Conservation (phyloP, 768 basidiomycete genomes). For the Boletus edulis region DNA sequence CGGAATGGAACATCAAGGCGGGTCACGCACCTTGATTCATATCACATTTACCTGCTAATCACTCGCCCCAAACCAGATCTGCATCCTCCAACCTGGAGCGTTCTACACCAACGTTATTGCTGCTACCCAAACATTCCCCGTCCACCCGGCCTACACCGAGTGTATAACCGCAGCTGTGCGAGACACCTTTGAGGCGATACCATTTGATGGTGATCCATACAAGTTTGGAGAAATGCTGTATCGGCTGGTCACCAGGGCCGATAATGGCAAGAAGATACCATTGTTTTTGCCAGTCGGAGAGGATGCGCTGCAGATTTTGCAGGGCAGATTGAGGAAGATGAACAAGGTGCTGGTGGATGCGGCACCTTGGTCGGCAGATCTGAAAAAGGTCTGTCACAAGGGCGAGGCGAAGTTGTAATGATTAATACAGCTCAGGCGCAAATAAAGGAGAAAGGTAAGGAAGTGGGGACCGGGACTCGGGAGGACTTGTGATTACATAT, state of each 20-base stretch:
- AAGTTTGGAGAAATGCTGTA: slow-evolving; percentile 10
- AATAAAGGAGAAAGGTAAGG: too few species aligned
- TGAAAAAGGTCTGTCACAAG: slow-evolving; percentile 1
- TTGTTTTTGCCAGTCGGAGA: slow-evolving; percentile 10
- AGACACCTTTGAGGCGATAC: background rate
- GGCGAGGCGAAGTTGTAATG: background rate
- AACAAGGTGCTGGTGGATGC: background rate
- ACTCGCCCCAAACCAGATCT: slow-evolving; percentile 1
- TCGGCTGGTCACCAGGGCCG: background rate
- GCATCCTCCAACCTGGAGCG: slow-evolving; percentile 16
- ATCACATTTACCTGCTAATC: background rate
- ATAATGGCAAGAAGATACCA: slow-evolving; percentile 1
- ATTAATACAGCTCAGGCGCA: too few species aligned
- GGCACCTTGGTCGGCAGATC: slow-evolving; percentile 5
- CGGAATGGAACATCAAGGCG: slow-evolving; percentile 22
- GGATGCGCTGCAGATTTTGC: slow-evolving; percentile 6
- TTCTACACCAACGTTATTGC: slow-evolving; percentile 13
- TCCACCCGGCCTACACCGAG: slow-evolving; percentile 9
- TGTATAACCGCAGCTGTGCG: background rate
- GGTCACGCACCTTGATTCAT: background rate
- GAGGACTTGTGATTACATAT: too few species aligned
- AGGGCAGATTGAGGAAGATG: background rate
- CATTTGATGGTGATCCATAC: slow-evolving; percentile 9
- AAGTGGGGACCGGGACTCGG: too few species aligned
- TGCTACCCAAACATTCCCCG: background rate